Percentiles rank a stretch among this genome's conserved stretches.
Evolutionary conservation across 176 grass and related monocot species (phyloP).

Genomic region (Chrysopogon serrulatus): DNA sequence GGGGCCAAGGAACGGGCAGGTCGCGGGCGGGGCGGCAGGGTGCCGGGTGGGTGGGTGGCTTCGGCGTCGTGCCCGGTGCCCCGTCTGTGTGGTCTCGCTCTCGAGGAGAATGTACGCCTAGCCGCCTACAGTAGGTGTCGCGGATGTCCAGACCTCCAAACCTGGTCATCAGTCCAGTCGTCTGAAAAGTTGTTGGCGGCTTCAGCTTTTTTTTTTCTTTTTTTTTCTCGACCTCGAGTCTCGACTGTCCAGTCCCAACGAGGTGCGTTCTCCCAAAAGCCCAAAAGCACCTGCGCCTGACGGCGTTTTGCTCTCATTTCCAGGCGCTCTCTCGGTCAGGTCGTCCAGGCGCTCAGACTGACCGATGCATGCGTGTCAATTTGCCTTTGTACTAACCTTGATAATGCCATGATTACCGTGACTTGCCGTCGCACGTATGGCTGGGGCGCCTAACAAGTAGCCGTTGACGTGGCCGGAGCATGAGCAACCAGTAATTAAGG

Average conservation of each 20-base stretch:
- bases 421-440: background rate
- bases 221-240: too few relatives aligned
- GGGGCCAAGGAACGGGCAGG: too few relatives aligned
- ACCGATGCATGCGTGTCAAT: background rate
- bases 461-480: background rate
- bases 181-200: background rate
- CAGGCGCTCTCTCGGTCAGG: background rate
- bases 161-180: background rate
- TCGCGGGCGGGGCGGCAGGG: too few relatives aligned
- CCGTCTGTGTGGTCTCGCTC: too few relatives aligned
- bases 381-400: background rate
- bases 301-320: background rate
- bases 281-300: background rate
- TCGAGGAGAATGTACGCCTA: background rate
- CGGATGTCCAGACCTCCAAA: background rate
- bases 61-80: too few relatives aligned
- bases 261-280: background rate
- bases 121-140: background rate
- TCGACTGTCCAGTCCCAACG: too few relatives aligned
- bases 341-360: background rate
- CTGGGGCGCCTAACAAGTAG: background rate
- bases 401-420: background rate
- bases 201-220: too few relatives aligned
- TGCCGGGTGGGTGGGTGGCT: too few relatives aligned
- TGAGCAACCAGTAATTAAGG: background rate